Evolutionary conservation across 1,284 basidiomycete species (phyloP), one percentile per base, ranked within the genome.

Genomic region (Ustilago sp.): DNA sequence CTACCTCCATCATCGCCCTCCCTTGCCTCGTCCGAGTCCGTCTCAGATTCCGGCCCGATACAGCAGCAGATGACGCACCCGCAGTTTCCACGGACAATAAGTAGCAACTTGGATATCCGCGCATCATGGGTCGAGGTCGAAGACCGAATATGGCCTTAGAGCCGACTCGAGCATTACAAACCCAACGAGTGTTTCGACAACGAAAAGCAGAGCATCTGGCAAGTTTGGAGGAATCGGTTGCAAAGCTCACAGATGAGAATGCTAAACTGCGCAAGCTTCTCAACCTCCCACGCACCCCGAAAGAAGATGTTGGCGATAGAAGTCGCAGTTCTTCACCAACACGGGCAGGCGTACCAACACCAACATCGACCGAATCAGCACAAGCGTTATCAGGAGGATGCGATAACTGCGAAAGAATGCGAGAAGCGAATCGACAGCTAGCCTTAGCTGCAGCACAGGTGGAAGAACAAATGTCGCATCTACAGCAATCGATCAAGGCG

Each of bases 101-200:
- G 23, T 28, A 28, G 23, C 23, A 3, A 28, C 23, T 28, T 28
- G 23, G 23, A 17, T 36, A 39, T 45, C 43, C 9, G 31, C 39
- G 36, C 17, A 62, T 9, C 17, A 80, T 80, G 79, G 70, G 68
- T 38, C 70, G 80, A 13, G 80, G 80, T 12, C 39, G 80, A 9
- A 55, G 78, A 3, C 77, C 77, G 38, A 77, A 81, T 45, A 23
- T 75, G 19, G 59, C 77, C 1, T 63, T 81, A 0, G 80, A 81
- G 65, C 80, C 80, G 0, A 80, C 77, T 13, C 54, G 77, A 3
- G 68, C 77, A 4, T 62, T 81, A 0, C 75, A 80, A 38, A 80
- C 80, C 1, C 78, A 80, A 38, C 61, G 78, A 0, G 78, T 74
- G 2, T 81, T 81, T 43, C 74, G 80, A 12, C 70, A 80, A 43